phyloP scores from a whole-genome alignment of 345 rosid genomes.

The Arabidopsis suecica region DNA sequence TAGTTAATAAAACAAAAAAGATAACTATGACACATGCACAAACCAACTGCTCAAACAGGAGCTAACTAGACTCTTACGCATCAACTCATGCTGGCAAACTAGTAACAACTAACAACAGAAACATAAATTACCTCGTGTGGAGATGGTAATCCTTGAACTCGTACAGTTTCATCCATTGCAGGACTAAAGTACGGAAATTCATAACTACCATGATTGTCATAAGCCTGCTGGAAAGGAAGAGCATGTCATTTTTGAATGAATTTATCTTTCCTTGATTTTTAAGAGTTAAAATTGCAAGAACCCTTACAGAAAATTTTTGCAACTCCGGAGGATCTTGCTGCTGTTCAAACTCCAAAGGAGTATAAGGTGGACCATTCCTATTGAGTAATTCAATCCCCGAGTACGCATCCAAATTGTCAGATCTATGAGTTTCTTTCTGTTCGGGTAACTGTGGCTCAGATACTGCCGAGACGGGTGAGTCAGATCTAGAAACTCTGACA shows the following conservation, averaged over 20 bases:
- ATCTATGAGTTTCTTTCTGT: slow-evolving; percentile 54
- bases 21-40: neutral
- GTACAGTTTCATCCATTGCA: slow-evolving; percentile 59
- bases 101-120: slow-evolving; percentile 22
- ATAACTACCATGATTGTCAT: slow-evolving; percentile 59
- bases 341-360: slow-evolving; percentile 65
- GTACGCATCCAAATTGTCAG: slow-evolving; percentile 63
- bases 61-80: neutral
- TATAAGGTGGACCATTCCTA: slow-evolving; percentile 59
- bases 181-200: slow-evolving; percentile 80
- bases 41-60: slow-evolving; percentile 3
- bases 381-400: slow-evolving; percentile 62
- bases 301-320: slow-evolving; percentile 64
- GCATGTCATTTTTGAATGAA: slow-evolving; percentile 11
- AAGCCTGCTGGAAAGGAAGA: slow-evolving; percentile 8
- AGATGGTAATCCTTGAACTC: slow-evolving; percentile 66
- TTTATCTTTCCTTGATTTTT: slow-evolving; percentile 10
- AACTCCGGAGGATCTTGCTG: slow-evolving; percentile 70
- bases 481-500: slow-evolving; percentile 61
- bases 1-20: neutral
- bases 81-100: slow-evolving; percentile 25
- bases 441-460: slow-evolving; percentile 63
- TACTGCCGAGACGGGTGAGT: slow-evolving; percentile 49
- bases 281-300: slow-evolving; percentile 9
- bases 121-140: slow-evolving; percentile 73